phyloP scores from a whole-genome alignment of 306 rosid species.

The Prunus dulcis region DNA sequence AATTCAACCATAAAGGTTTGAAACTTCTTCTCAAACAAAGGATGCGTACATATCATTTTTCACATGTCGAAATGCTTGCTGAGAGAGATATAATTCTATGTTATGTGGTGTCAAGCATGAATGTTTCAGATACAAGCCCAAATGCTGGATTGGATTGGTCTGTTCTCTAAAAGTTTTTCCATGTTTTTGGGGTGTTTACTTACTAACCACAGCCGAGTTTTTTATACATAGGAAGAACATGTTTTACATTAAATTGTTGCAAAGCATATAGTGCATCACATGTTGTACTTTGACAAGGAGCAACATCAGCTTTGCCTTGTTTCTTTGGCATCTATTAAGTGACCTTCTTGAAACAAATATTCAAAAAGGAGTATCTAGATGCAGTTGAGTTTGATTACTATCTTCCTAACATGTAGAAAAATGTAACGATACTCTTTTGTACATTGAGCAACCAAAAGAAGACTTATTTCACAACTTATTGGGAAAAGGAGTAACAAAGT shows the following conservation, averaged over 20 bases:
- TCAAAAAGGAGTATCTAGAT: slow-evolving; percentile 87
- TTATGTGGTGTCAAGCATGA: background rate
- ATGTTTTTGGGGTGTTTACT: background rate
- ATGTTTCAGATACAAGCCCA: background rate
- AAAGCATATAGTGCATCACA: slow-evolving; percentile 47
- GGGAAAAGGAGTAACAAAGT: background rate
- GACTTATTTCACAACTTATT: background rate
- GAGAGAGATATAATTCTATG: background rate
- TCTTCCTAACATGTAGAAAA: slow-evolving; percentile 2
- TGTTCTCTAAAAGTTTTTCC: background rate
- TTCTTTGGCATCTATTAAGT: slow-evolving; percentile 69
- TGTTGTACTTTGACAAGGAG: slow-evolving; percentile 43
- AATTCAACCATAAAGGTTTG: background rate
- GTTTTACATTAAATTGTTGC: slow-evolving; percentile 36
- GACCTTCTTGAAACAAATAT: slow-evolving; percentile 74
- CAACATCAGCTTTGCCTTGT: slow-evolving; percentile 51
- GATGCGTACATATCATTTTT: background rate
- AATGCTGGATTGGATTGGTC: background rate
- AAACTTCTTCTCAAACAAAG: background rate
- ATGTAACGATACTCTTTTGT: background rate
- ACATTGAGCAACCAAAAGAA: background rate
- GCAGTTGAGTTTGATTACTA: slow-evolving; percentile 27
- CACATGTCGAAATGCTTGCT: background rate
- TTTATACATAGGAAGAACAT: background rate
- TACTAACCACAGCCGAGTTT: background rate